These are phyloP conservation scores for Vanilla planifolia DNA, from an alignment of 106 monocot species.

Conservation along the genomic window DNA sequence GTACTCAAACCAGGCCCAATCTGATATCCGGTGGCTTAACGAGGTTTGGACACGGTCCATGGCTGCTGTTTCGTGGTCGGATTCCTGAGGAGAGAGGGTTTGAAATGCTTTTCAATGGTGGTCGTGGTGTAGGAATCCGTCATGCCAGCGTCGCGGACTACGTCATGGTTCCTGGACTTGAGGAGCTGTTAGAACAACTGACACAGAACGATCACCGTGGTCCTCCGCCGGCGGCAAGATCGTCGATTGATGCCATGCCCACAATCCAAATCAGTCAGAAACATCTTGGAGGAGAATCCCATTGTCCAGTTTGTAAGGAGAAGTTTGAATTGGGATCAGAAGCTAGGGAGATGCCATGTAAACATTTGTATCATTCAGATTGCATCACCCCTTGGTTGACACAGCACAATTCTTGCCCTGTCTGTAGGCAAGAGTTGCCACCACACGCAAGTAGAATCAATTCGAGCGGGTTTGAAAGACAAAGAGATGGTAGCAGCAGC, in stretches of 20 bases:
- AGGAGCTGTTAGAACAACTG: slow-evolving; percentile 47
- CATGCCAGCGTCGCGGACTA: slow-evolving; percentile 30
- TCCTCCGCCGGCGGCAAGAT: slow-evolving; percentile 60
- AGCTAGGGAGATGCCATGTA: slow-evolving; percentile 78
- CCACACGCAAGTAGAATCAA: slow-evolving; percentile 13
- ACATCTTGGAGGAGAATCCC: slow-evolving; percentile 70
- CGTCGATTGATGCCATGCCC: slow-evolving; percentile 72
- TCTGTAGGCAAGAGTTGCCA: slow-evolving; percentile 68
- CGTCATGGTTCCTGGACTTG: slow-evolving; percentile 43
- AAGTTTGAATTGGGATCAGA: slow-evolving; percentile 70
- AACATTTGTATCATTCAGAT: slow-evolving; percentile 79
- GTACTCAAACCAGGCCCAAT: slow-evolving; percentile 15
- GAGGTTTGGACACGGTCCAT: slow-evolving; percentile 25
- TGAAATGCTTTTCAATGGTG: slow-evolving; percentile 31
- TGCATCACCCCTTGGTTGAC: slow-evolving; percentile 87
- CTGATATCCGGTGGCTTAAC: slow-evolving; percentile 4
- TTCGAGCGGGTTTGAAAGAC: slow-evolving; percentile 10
- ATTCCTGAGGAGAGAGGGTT: slow-evolving; percentile 38
- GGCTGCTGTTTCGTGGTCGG: slow-evolving; percentile 38
- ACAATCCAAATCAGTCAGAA: slow-evolving; percentile 54
- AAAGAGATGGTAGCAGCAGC: neutral
- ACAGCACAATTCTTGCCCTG: slow-evolving; percentile 85
- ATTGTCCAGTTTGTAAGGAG: slow-evolving; percentile 89
- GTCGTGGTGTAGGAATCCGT: slow-evolving; percentile 21
- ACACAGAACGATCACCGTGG: slow-evolving; percentile 32